phyloP scores from a whole-genome alignment of 345 rosid genomes.

The Cardamine occulta region DNA sequence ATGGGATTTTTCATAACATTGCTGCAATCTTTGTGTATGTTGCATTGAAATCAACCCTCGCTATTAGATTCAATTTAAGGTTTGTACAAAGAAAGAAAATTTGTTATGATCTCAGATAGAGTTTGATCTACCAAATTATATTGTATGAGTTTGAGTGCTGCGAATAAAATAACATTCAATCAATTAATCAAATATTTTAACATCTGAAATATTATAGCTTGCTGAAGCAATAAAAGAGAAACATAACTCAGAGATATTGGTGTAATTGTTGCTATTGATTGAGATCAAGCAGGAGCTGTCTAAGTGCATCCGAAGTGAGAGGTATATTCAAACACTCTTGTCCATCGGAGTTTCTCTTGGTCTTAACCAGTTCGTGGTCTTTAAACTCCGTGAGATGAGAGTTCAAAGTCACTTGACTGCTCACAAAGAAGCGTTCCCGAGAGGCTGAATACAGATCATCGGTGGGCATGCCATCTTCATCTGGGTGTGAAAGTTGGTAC shows the following conservation, averaged over 20 bases:
- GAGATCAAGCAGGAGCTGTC: conserved; percentile 69
- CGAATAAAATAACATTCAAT: conserved; percentile 3
- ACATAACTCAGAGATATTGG: not conserved
- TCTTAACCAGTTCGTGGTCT: conserved; percentile 92
- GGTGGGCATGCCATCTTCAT: conserved; percentile 88
- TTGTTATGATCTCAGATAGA: not conserved
- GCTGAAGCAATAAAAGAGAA: not conserved
- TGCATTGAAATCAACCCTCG: conserved; percentile 1
- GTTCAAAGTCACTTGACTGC: conserved; percentile 84
- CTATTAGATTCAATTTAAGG: conserved; percentile 18
- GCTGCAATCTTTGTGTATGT: conserved; percentile 20
- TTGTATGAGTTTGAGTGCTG: not conserved
- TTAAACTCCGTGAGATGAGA: conserved; percentile 92
- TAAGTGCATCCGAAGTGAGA: conserved; percentile 69
- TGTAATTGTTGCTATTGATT: conserved; percentile 38
- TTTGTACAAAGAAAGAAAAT: conserved; percentile 24
- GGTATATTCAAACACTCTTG: conserved; percentile 86
- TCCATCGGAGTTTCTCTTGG: conserved; percentile 71
- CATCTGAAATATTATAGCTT: not conserved
- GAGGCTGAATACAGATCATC: conserved; percentile 64
- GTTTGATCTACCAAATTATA: not conserved
- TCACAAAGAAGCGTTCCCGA: conserved; percentile 85
- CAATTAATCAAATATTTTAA: not conserved
- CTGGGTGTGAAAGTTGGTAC: conserved; percentile 75
- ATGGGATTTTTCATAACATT: conserved; percentile 26